Conservation (phyloP, 2,329 filamentous ascomycete genomes). For the Neonectria faginata region DNA sequence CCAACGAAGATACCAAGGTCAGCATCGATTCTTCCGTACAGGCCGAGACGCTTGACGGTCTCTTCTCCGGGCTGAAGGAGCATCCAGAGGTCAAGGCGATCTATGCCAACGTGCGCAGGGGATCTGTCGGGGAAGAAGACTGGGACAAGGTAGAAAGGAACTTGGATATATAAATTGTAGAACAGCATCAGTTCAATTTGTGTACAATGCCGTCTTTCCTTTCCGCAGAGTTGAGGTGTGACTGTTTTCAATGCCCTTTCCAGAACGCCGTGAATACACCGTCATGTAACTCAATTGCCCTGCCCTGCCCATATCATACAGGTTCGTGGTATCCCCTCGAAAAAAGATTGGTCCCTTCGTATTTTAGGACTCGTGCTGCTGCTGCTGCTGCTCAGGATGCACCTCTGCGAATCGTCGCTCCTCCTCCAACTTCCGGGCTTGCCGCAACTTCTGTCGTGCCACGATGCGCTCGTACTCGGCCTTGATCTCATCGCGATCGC, state of each 20-base stretch:
- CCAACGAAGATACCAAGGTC: conserved; percentile 83
- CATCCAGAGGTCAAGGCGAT: conserved; percentile 80
- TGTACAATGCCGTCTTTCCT: conserved; percentile 34
- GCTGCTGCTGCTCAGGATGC: conserved; percentile 41
- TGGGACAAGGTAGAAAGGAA: conserved; percentile 67
- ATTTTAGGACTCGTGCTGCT: conserved; percentile 34
- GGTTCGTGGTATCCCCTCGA: conserved; percentile 22
- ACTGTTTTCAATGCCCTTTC: conserved; percentile 34
- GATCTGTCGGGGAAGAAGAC: conserved; percentile 61
- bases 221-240: conserved; percentile 33
- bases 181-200: conserved; percentile 33
- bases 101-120: conserved; percentile 75
- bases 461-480: conserved; percentile 81
- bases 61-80: conserved; percentile 72
- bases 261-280: conserved; percentile 44
- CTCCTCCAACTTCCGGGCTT: conserved; percentile 63
- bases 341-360: conserved; percentile 12
- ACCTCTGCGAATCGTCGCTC: conserved; percentile 47
- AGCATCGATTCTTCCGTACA: conserved; percentile 68
- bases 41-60: conserved; percentile 66
- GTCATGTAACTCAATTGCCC: conserved; percentile 24
- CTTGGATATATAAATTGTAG: conserved; percentile 59
- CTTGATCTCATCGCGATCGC: conserved; percentile 84
- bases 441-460: conserved; percentile 76
- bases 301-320: conserved; percentile 38